Evolutionary conservation across 305 asterid genomes (phyloP), one percentile per base, ranked within the genome.

Genomic region (Solanum hybrid): DNA sequence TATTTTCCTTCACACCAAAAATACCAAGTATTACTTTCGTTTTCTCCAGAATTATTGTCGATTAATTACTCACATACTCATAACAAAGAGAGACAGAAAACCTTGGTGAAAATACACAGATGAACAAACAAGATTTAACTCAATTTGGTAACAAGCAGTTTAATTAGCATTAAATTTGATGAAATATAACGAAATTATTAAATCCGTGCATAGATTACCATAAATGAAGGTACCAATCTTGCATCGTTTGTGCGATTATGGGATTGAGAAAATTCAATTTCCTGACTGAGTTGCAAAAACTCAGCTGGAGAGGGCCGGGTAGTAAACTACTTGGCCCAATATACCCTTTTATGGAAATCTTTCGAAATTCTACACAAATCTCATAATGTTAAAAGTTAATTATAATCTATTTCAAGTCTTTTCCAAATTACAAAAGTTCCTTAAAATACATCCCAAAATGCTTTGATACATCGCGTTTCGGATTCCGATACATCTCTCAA

Each of bases 311-410:
- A 24, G 85, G 69, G 73, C 40, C 87, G 87, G 87, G 29, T 45
- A 29, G 17, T 17, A 11, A 82, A 82, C 36, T 42, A 12, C 19
- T 82, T 82, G 69, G n/a, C 76, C 76, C 42, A 82, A 51, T 51
- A 32, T 31, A 82, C 27, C 17, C 34, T 42, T 36, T 5, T 79
- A n/a, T 94, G 91, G 34, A 22, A 64, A 22, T 60, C 26, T 19
- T 19, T 60, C 0, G 2, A 60, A 60, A 60, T 19, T 60, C 10
- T 19, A 7, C 24, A 7, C 71, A 19, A 19, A 60, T 60, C 27
- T 7, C 11, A 19, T 60, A 7, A 1, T 7, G 11, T 60, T 22
- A 60, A 60, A 19, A 19, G 5, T 0, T 60, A 60, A 60, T 60
- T 22, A 60, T 2, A 60, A 2, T 60, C 10, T 60, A 60, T 60